Evolutionary conservation across 2,329 filamentous ascomycete genomes (phyloP).

Genomic region (Fusarium sterilihyphosum): DNA sequence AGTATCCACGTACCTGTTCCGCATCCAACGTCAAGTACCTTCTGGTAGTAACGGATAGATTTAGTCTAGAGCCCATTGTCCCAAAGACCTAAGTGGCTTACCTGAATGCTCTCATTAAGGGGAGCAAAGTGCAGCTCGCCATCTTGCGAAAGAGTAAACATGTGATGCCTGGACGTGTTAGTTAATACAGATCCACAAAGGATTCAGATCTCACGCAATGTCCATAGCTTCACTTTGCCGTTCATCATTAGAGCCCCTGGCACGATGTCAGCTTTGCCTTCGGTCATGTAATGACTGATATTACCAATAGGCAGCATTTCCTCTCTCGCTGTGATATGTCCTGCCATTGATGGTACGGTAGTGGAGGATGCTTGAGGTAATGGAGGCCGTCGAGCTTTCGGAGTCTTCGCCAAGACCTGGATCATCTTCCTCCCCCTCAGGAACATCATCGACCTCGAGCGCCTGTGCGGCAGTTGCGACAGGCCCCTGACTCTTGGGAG

Average conservation of each 20-base stretch:
- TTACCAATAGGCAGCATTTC: slow-evolving; percentile 20
- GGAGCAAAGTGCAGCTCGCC: slow-evolving; percentile 13
- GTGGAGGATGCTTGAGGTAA: slow-evolving; percentile 18
- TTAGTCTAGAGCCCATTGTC: not conserved
- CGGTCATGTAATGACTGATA: rapidly evolving
- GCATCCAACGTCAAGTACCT: slow-evolving; percentile 16
- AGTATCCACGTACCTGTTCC: slow-evolving; percentile 8
- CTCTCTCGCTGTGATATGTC: slow-evolving; percentile 15
- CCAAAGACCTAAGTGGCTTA: rapidly evolving
- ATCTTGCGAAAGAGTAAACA: slow-evolving; percentile 14
- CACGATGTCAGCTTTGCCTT: not conserved
- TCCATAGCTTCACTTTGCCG: slow-evolving; percentile 18
- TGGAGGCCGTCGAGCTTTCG: slow-evolving; percentile 11
- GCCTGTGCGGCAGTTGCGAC: not conserved
- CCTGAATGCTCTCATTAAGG: not conserved
- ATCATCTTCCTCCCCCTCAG: slow-evolving; percentile 2
- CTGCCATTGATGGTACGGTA: slow-evolving; percentile 19
- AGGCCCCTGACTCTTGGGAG: not conserved
- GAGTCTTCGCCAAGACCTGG: slow-evolving; percentile 6
- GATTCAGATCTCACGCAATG: not conserved
- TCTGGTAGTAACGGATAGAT: not conserved
- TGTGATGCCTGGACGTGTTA: slow-evolving; percentile 2
- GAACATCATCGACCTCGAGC: slow-evolving; percentile 7
- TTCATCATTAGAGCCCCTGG: slow-evolving; percentile 18
- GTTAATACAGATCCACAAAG: not conserved